Evolutionary conservation across 1,284 basidiomycete species (phyloP).

Genomic region (Rhizoctonia solani): DNA sequence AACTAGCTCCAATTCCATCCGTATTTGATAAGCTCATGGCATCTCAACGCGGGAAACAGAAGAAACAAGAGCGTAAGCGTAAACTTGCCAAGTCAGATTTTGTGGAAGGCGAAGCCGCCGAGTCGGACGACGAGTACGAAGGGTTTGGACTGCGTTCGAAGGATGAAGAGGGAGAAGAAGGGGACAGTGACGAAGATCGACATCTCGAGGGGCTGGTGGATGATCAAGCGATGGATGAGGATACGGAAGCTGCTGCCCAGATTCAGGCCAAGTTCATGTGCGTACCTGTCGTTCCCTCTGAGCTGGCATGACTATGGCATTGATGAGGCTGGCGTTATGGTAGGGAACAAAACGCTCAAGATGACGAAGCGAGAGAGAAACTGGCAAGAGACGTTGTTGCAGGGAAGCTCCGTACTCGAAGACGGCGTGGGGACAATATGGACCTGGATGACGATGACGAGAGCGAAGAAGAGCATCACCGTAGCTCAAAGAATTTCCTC

Average conservation of each 20-base stretch:
- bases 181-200: conserved; percentile 37
- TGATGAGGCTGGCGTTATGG: conserved; percentile 39
- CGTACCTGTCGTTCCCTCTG: conserved; percentile 12
- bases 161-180: conserved; percentile 36
- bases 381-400: conserved; percentile 37
- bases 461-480: conserved; percentile 34
- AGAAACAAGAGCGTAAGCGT: conserved; percentile 34
- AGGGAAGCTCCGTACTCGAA: conserved; percentile 39
- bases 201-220: conserved; percentile 38
- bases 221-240: conserved; percentile 33
- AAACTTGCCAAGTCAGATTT: conserved; percentile 36
- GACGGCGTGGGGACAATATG: conserved; percentile 37
- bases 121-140: conserved; percentile 38
- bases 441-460: conserved; percentile 37
- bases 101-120: conserved; percentile 38
- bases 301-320: neutral
- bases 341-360: conserved; percentile 40
- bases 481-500: conserved; percentile 16
- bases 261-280: conserved; percentile 37
- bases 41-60: neutral
- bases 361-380: conserved; percentile 39
- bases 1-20: conserved; percentile 2
- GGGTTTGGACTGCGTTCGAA: conserved; percentile 28
- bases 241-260: conserved; percentile 20
- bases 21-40: conserved; percentile 6